Evolutionary conservation across 208 protist species (phyloP).

Genomic region (Trypanosoma conorhini): DNA sequence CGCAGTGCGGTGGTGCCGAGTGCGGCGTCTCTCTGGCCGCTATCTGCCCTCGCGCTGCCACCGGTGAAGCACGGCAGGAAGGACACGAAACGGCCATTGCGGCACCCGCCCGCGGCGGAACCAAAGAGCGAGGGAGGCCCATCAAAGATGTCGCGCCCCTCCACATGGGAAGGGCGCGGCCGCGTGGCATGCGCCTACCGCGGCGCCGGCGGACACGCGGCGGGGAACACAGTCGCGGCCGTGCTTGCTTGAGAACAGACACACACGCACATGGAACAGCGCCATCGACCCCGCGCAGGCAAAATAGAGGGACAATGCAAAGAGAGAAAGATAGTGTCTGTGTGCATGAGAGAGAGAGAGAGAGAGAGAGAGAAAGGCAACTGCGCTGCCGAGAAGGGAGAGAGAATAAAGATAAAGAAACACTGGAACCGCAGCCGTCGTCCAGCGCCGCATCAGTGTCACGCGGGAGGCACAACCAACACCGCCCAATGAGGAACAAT

Average conservation of each 20-base stretch:
- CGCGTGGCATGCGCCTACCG: too few relatives aligned
- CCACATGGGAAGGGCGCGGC: too few relatives aligned
- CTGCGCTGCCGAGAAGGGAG: slow-evolving; percentile 1
- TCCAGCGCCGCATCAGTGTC: too few relatives aligned
- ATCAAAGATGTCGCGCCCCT: too few relatives aligned
- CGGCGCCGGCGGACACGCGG: too few relatives aligned
- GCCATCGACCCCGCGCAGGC: background rate
- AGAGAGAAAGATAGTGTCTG: slow-evolving; percentile 16
- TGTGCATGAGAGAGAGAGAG: background rate
- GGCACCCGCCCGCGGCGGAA: background rate
- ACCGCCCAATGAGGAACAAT: slow-evolving; percentile 15
- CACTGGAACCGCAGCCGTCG: too few relatives aligned
- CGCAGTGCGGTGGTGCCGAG: background rate
- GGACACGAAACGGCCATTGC: slow-evolving; percentile 33
- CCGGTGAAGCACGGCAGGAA: slow-evolving; percentile 13
- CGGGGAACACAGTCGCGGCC: background rate
- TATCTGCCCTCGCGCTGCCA: slow-evolving; percentile 32
- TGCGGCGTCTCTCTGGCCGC: slow-evolving; percentile 20
- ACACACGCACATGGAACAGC: background rate
- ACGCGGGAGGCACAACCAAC: too few relatives aligned
- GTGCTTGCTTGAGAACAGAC: background rate
- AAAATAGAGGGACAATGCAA: slow-evolving; percentile 13
- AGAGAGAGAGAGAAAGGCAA: slow-evolving; percentile 23
- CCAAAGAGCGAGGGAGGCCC: slow-evolving; percentile 9
- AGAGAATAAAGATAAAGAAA: slow-evolving; percentile 15